Evolutionary conservation across 306 rosid genomes (phyloP), one percentile per base, ranked within the genome.

Genomic region (Begonia masoniana): DNA sequence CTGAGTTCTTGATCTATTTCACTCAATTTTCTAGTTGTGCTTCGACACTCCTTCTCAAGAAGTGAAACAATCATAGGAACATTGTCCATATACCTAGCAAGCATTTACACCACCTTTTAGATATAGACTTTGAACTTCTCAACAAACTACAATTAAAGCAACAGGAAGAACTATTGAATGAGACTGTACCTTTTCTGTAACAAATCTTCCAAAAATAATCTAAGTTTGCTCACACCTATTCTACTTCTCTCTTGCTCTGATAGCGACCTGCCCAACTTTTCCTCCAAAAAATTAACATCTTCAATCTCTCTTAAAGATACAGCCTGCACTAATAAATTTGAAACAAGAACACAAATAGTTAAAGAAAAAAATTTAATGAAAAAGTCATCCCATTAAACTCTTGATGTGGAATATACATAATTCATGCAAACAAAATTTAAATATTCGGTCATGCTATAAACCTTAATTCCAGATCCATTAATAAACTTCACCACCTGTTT

Each of bases 11-110:
- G 92, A 76, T 70, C 68, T 67, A 91, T 75, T 51, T 86, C 99
- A 66, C 73, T 73, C 74, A 81, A 64, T 62, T 71, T 86, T 73
- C 86, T 78, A 58, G 84, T 76, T 52, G 78, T 76, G 65, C 78
- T 79, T 36, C 87, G 74, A 68, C 77, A 64, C 82, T 91, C 94
- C 86, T 86, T 91, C 73, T 91, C 99, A 54, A 91, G 99, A 71
- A 91, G 99, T 48, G 99, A 95, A 73, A 91, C 73, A 74, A 91
- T 86, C 69, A 79, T 59, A 14, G 96, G 99, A 43, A 91, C 84
- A 6, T 75, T 85, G 64, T 74, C 83, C 87, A 91, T 81, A 68
- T 91, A 91, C 94, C 99, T 89, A 59, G 71, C 68, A 77, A 53
- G 61, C 60, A 55, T 69, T 43, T 61, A 41, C 13, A 56, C 49